Conservation (phyloP, 2,329 filamentous ascomycete species). For the Phyllosticta citriasiana region DNA sequence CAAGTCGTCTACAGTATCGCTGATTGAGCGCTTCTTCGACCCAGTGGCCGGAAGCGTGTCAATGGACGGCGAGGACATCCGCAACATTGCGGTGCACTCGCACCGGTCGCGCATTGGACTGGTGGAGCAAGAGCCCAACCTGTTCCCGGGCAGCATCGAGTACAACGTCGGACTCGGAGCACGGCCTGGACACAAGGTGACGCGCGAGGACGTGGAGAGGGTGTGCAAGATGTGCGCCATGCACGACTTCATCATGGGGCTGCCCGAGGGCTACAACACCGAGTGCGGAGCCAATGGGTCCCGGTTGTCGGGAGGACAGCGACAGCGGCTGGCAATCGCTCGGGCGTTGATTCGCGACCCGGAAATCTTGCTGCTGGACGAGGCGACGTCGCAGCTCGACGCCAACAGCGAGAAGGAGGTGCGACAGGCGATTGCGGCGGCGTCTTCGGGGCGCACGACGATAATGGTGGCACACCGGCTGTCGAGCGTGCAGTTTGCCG, state of each 20-base stretch:
- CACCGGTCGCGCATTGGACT: slow-evolving; percentile 32
- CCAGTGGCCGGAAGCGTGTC: slow-evolving; percentile 28
- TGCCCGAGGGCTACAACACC: slow-evolving; percentile 39
- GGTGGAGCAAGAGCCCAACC: slow-evolving; percentile 36
- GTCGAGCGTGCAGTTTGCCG: slow-evolving; percentile 67
- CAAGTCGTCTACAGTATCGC: slow-evolving; percentile 35
- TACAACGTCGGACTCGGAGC: slow-evolving; percentile 36
- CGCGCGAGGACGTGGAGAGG: slow-evolving; percentile 20
- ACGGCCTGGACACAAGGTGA: slow-evolving; percentile 18
- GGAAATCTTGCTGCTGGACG: slow-evolving; percentile 36
- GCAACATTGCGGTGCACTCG: slow-evolving; percentile 24
- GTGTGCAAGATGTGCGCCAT: slow-evolving; percentile 35
- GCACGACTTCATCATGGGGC: slow-evolving; percentile 37
- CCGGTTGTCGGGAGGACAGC: slow-evolving; percentile 36
- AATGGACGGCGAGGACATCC: slow-evolving; percentile 34
- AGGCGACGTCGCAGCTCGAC: slow-evolving; percentile 38
- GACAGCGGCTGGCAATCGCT: slow-evolving; percentile 37
- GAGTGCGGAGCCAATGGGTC: slow-evolving; percentile 34
- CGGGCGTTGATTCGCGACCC: slow-evolving; percentile 37
- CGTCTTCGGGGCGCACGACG: slow-evolving; percentile 44
- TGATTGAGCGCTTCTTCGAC: slow-evolving; percentile 39
- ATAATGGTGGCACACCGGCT: slow-evolving; percentile 70
- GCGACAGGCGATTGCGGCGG: slow-evolving; percentile 31
- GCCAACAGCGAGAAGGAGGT: slow-evolving; percentile 35
- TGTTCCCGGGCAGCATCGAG: slow-evolving; percentile 35